Evolutionary conservation across 768 basidiomycete species (phyloP).

Genomic region (Lanmaoa rubissima): DNA sequence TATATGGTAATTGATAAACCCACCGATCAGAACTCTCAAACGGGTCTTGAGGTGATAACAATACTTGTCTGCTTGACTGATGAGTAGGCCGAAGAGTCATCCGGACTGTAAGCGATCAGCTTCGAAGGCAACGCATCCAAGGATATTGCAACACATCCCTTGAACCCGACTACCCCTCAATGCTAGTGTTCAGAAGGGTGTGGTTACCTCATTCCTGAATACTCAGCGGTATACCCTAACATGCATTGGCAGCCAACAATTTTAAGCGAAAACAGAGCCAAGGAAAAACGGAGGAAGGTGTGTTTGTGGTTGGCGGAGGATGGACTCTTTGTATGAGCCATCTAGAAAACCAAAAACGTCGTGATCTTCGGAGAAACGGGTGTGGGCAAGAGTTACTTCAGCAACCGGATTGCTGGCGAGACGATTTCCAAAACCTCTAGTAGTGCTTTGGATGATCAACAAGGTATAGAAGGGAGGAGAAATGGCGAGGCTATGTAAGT

Average conservation of each 20-base stretch:
- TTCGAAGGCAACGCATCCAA: not conserved
- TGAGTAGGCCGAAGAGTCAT: not conserved
- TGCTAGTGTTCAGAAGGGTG: slow-evolving; percentile 7
- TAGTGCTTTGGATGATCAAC: too few relatives aligned
- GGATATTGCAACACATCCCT: not conserved
- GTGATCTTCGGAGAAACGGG: too few relatives aligned
- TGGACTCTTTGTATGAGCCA: not conserved
- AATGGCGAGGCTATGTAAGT: too few relatives aligned
- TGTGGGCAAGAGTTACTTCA: too few relatives aligned
- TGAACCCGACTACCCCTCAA: not conserved
- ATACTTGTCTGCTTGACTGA: too few relatives aligned
- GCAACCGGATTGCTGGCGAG: too few relatives aligned
- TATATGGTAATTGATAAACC: too few relatives aligned
- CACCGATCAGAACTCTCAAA: too few relatives aligned
- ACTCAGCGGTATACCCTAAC: not conserved
- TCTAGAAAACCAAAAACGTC: slow-evolving; percentile 11
- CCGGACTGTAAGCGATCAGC: slow-evolving; percentile 13
- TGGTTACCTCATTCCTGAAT: not conserved
- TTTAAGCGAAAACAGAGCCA: not conserved
- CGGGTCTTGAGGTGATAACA: too few relatives aligned
- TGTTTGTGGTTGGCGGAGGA: not conserved
- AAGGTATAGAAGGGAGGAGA: too few relatives aligned
- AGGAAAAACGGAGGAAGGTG: slow-evolving; percentile 6
- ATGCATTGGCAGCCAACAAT: slow-evolving; percentile 2
- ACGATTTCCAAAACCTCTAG: too few relatives aligned